These are phyloP conservation scores for Parasarocladium wereldwijsianum DNA, from an alignment of 2,329 filamentous ascomycete genomes.

Conservation along the genomic window DNA sequence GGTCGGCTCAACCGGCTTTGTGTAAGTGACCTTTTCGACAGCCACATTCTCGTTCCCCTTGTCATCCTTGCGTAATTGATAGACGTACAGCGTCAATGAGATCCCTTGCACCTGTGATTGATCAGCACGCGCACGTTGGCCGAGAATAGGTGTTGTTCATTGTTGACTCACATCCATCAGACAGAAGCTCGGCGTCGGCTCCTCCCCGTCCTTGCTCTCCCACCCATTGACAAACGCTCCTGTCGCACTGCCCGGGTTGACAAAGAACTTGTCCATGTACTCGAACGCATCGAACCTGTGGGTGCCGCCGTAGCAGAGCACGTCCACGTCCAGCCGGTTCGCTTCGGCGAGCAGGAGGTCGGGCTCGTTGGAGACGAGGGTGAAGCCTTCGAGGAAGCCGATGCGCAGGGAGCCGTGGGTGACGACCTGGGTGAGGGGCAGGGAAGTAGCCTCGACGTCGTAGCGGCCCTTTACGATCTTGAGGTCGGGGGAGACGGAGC, in stretches of 20 bases:
- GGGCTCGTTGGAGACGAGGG: constrained; percentile 50
- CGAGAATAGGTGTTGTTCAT: background rate
- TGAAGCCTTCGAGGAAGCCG: constrained; percentile 55
- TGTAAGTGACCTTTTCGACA: constrained; percentile 77
- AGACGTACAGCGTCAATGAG: constrained; percentile 89
- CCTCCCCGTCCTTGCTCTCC: constrained; percentile 41
- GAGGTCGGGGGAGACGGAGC: constrained; percentile 56
- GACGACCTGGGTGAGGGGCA: constrained; percentile 51
- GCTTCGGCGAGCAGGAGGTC: constrained; percentile 53
- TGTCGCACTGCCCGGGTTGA: constrained; percentile 53
- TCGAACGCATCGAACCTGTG: constrained; percentile 57
- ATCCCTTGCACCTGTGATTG: constrained; percentile 72
- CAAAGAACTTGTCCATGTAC: constrained; percentile 63
- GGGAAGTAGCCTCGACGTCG: constrained; percentile 51
- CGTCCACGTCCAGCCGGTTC: constrained; percentile 53
- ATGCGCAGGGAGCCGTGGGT: constrained; percentile 51
- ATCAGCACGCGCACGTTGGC: constrained; percentile 10
- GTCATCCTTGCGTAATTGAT: constrained; percentile 65
- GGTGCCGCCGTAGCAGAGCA: constrained; percentile 54
- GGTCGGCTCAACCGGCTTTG: constrained; percentile 53
- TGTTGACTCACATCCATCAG: constrained; percentile 80
- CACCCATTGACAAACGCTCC: constrained; percentile 47
- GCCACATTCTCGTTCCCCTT: constrained; percentile 67
- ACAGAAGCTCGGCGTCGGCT: constrained; percentile 82
- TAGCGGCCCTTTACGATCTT: constrained; percentile 55